Conservation (phyloP, 2,329 filamentous ascomycete genomes). For the Monosporascus ibericus region DNA sequence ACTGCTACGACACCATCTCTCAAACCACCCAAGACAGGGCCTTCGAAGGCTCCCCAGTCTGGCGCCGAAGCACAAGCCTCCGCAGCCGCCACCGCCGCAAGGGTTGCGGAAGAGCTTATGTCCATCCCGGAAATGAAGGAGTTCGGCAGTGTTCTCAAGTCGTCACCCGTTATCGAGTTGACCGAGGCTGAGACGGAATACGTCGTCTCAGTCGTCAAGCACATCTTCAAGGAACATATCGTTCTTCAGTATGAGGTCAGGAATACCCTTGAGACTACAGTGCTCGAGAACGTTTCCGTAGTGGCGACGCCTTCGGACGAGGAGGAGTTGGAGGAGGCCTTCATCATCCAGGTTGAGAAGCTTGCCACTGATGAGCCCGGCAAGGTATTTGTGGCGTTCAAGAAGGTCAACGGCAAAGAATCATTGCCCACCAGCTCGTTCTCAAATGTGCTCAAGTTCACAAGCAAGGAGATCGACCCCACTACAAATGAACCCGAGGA, state of each 20-base stretch:
- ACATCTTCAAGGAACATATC: slow-evolving; percentile 95
- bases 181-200: slow-evolving; percentile 98
- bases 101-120: slow-evolving; percentile 81
- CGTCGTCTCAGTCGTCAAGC: slow-evolving; percentile 87
- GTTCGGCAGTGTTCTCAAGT: slow-evolving; percentile 89
- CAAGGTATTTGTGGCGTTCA: slow-evolving; percentile 92
- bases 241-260: slow-evolving; percentile 96
- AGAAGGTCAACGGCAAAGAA: slow-evolving; percentile 68
- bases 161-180: slow-evolving; percentile 76
- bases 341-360: slow-evolving; percentile 83
- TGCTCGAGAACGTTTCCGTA: slow-evolving; percentile 84
- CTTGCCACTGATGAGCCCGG: slow-evolving; percentile 81
- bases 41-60: slow-evolving; percentile 62
- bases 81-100: slow-evolving; percentile 74
- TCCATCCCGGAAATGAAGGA: slow-evolving; percentile 86
- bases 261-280: slow-evolving; percentile 88
- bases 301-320: slow-evolving; percentile 74
- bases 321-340: slow-evolving; percentile 82
- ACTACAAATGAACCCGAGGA: slow-evolving; percentile 90
- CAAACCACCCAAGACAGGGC: slow-evolving; percentile 81
- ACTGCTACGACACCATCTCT: slow-evolving; percentile 86
- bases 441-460: slow-evolving; percentile 92
- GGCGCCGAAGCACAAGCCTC: slow-evolving; percentile 71
- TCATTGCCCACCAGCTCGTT: slow-evolving; percentile 77
- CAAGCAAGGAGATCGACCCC: slow-evolving; percentile 95